These are phyloP conservation scores for Phialophora macrospora DNA, from an alignment of 2,329 filamentous ascomycete genomes.

Conservation along the genomic window DNA sequence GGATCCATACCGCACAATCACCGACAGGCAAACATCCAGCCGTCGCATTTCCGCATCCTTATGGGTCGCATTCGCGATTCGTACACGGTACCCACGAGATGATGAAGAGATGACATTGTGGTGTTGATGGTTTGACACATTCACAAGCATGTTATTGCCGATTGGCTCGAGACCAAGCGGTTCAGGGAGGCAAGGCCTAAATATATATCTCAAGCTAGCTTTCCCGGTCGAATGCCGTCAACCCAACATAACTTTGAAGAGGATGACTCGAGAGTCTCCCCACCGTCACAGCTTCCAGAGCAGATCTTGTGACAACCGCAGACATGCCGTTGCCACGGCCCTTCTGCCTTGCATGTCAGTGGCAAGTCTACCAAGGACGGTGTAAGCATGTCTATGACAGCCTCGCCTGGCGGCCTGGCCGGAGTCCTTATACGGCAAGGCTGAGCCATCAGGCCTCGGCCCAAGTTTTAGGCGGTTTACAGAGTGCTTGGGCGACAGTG, in stretches of 20 bases:
- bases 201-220: constrained; percentile 14
- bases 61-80: background rate
- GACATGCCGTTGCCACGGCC: background rate
- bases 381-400: background rate
- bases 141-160: constrained; percentile 4
- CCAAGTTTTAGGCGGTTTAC: constrained; percentile 1
- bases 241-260: background rate
- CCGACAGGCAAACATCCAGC: constrained; percentile 2
- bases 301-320: background rate
- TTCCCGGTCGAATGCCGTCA: constrained; percentile 18
- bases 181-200: background rate
- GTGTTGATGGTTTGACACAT: background rate
- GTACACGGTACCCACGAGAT: background rate
- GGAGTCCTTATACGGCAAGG: background rate
- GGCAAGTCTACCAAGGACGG: background rate
- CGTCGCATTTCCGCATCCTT: background rate
- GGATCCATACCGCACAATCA: constrained; percentile 7
- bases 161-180: constrained; percentile 6
- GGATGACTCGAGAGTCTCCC: background rate
- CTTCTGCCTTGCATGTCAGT: background rate
- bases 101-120: constrained; percentile 6
- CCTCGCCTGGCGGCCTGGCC: background rate
- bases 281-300: background rate
- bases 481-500: background rate
- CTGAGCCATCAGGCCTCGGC: background rate